Evolutionary conservation across 441 rosid species (phyloP), one percentile per base, ranked within the genome.

Genomic region (Flueggea neowawraea): DNA sequence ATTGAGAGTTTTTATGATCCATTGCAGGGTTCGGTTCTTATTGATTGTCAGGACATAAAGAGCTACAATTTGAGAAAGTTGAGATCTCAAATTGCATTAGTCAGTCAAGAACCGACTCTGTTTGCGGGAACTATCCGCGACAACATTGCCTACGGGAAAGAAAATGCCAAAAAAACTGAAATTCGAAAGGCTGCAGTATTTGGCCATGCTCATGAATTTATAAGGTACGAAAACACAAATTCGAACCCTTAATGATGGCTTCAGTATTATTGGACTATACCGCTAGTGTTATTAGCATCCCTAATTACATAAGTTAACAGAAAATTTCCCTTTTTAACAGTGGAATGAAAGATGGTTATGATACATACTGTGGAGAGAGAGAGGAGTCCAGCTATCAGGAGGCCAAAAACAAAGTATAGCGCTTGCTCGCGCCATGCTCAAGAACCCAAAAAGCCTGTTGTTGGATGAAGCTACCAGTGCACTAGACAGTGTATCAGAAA

Each of bases 401-500:
- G 88, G 88, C 8, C 88, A 83, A 63, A 80, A 80, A 55, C 88
- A 76, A 57, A 73, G 82, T 73, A 73, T 80, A 8, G 85, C 88
- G 13, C 68, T 80, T 0, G 84, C 88, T 10, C 73, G 85, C 0
- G 88, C 88, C 10, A 78, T 83, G 6, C 68, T 78, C 54, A 83
- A 83, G 73, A 57, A 78, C 61, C 85, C 85, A 14, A 56, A 80
- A 48, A 78, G 80, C 75, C 74, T 83, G 14, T 70, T 83, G 11
- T 62, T 80, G 41, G 85, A 83, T 60, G 85, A 83, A 60, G 88
- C 88, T 0, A 83, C 85, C 0, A 83, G 88, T 58, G 88, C 88
- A n/a, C 79, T 83, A 6, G 88, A 83, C 33, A 83, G 84, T 49
- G 63, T 83, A 4, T 83, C 85, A 4, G 85, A 83, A 52, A 80